Base-by-base conservation (phyloP, 805 yeast genomes). In the Candida suzukii region DNA sequence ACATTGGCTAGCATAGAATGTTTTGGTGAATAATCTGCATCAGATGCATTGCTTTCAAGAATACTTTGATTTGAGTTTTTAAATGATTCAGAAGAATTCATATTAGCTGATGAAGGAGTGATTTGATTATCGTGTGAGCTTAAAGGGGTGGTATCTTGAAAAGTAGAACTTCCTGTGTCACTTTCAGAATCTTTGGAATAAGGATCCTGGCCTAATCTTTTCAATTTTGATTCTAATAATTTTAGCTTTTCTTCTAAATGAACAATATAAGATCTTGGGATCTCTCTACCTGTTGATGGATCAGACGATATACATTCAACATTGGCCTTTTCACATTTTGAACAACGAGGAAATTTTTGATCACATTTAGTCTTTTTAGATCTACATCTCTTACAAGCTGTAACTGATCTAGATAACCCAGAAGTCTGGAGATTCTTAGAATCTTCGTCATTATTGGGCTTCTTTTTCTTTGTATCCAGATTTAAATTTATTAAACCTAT, bases 311-410 rank as follows among this genome's bases (percentile, higher is more conserved):
- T 78, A 61, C 97, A 88, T 7, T 83, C 85, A 2, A 67, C 82
- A 6, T 77, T 74, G 11, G 84, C 82, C 52, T 77, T 75, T 34
- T 59, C 66, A 56, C 90, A 82, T 28, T 71, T 68, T n/a, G 73
- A 57, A 53, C 90, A 82, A 41, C 72, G 68, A 3, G 90, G 90
- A 54, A 80, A 76, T 45, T 71, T 73, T 43, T 76, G 83, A 46
- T 83, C 84, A 58, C 90, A 83, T 49, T 71, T 72, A 42, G 78
- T 71, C 54, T 83, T 83, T 49, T 80, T 76, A 41, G 61, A 56
- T 16, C 95, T 73, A 52, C 96, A 88, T 42, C 96, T 65, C 52
- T 83, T 83, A 56, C 96, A 88, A 1, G 95, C 95, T 0, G 87
- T 74, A n/a, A 83, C 80, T 0, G 87, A 70, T 40, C 88, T 64